phyloP scores from a whole-genome alignment of 2,329 filamentous ascomycete genomes.

The Curvularia sp. region DNA sequence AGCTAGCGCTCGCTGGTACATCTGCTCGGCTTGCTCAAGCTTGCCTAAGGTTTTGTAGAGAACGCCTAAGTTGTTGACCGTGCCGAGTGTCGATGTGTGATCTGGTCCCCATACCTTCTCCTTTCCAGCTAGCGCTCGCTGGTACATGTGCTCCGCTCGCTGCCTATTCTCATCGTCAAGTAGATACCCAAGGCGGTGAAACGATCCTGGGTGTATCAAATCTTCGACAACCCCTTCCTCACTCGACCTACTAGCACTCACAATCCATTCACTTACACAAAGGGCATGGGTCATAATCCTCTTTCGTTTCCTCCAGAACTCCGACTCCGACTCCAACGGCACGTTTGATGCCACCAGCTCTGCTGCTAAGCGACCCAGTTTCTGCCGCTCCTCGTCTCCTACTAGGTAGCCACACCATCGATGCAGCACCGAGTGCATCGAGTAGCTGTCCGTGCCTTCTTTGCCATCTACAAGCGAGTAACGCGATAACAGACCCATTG shows the following conservation, averaged over 20 bases:
- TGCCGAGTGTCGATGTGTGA: slow-evolving; percentile 17
- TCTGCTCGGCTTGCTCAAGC: slow-evolving; percentile 22
- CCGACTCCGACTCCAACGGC: slow-evolving; percentile 9
- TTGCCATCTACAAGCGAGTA: slow-evolving; percentile 29
- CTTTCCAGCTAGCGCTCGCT: slow-evolving; percentile 11
- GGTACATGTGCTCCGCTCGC: slow-evolving; percentile 20
- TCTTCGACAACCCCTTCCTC: background rate
- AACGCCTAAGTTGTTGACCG: slow-evolving; percentile 21
- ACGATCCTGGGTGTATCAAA: slow-evolving; percentile 3
- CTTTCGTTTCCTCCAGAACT: slow-evolving; percentile 22
- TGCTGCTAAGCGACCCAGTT: slow-evolving; percentile 18
- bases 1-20: slow-evolving; percentile 18
- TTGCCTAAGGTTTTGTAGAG: slow-evolving; percentile 10
- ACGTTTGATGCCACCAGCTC: slow-evolving; percentile 18
- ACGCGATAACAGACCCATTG: slow-evolving; percentile 24
- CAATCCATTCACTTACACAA: slow-evolving; percentile 12
- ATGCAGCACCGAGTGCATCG: slow-evolving; percentile 27
- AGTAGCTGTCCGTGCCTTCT: slow-evolving; percentile 21
- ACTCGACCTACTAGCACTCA: background rate
- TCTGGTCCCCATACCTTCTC: slow-evolving; percentile 11
- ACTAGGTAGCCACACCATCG: slow-evolving; percentile 14
- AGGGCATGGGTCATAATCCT: slow-evolving; percentile 18
- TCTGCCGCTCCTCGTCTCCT: slow-evolving; percentile 13
- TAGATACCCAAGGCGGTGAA: slow-evolving; percentile 13
- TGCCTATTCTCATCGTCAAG: slow-evolving; percentile 2